Conservation (phyloP, 176 grass and related monocot genomes). For the Bothriochloa decipiens region DNA sequence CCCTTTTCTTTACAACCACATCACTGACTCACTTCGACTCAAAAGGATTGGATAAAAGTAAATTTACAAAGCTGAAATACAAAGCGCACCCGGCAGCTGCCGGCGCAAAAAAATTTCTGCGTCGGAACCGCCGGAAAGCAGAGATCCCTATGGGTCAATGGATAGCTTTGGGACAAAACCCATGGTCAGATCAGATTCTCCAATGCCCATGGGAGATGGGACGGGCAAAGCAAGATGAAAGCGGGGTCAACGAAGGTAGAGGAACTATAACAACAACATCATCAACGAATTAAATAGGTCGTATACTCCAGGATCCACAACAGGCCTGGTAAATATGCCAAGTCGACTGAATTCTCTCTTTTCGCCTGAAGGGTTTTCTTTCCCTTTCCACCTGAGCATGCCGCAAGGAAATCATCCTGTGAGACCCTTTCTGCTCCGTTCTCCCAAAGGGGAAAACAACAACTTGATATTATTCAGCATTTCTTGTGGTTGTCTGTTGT, state of each 20-base stretch:
- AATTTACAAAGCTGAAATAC: conserved; percentile 24
- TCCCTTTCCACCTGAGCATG: neutral
- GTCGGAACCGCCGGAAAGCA: too few species aligned
- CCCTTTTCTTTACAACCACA: conserved; percentile 36
- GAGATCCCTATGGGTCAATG: neutral
- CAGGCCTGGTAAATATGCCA: conserved; percentile 23
- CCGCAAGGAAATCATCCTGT: conserved; percentile 17
- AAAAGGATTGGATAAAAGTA: neutral
- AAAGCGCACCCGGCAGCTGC: neutral
- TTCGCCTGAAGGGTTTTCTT: neutral
- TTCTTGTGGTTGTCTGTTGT: neutral
- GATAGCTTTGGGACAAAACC: conserved; percentile 14
- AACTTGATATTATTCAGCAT: conserved; percentile 33
- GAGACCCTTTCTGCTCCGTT: conserved; percentile 22
- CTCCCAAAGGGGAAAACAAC: conserved; percentile 29
- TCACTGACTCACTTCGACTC: conserved; percentile 24
- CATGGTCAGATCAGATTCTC: conserved; percentile 26
- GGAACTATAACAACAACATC: conserved; percentile 26
- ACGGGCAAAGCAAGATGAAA: neutral
- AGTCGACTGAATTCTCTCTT: conserved; percentile 10
- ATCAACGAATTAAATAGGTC: conserved; percentile 44
- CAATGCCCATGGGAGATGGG: neutral
- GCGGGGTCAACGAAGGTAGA: neutral
- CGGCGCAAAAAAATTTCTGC: neutral
- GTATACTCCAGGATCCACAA: neutral